Evolutionary conservation across 768 basidiomycete genomes (phyloP), one percentile per base, ranked within the genome.

Genomic region (Naematelia encephala): DNA sequence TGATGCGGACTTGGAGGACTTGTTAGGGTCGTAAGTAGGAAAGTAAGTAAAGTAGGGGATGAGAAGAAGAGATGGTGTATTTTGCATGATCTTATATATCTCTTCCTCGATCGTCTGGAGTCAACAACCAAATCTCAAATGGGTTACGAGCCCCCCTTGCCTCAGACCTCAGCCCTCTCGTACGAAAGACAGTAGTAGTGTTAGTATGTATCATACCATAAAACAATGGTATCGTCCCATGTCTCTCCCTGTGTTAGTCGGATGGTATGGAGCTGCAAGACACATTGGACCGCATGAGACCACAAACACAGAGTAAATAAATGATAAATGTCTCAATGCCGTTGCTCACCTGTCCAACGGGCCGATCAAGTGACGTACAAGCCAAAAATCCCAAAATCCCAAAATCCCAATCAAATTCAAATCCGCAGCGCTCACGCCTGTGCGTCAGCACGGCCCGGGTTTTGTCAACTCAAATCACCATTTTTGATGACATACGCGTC

Each of bases 21-120:
- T 51, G 10, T 13, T 54, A 8, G 43, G 54, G 28, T 55, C 44
- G 54, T 55, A 44, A 39, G 52, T 30, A 11, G 39, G 34, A 39
- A 16, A 39, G 34, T 16, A 39, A 39, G 34, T 39, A 8, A 16
- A 39, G 34, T n/a, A n/a, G 13, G 16, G 14, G 43, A 46, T 45
- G 39, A 46, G 44, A 23, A 55, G 22, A 55, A 23, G 5, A 28
- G 12, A 5, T 5, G 52, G 16, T 22, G 52, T 34, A 12, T 23
- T n/a, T n/a, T n/a, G 14, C 13, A 10, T n/a, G 21, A 19, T 4
- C 14, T 54, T 54, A 54, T 54, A 54, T 54, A 29, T 14, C n/a
- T n/a, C n/a, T n/a, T n/a, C n/a, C n/a, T n/a, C n/a, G n/a, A n/a
- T 30, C 52, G 26, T 14, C n/a, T 42, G 52, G 19, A 16, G 34